A percentile compares a stretch with the other conserved stretches of the same genome.
Conservation (phyloP, 2,329 filamentous ascomycete species). For the Graphilbum sp. region DNA sequence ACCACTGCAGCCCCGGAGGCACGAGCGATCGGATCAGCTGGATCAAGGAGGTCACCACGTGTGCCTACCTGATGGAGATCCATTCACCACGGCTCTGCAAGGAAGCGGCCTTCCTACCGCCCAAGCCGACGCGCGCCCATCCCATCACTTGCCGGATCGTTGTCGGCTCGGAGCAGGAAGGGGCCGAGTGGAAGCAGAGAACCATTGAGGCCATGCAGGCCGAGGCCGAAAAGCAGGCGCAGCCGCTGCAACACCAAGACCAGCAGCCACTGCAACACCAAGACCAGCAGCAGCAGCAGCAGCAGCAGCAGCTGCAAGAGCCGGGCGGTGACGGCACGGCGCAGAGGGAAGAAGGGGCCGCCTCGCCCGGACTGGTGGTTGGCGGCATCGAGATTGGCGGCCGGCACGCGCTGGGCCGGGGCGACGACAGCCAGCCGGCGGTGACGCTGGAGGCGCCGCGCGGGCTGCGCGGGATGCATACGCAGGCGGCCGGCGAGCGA, state of each 20-base stretch:
- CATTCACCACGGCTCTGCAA: slow-evolving; percentile 78
- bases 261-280: slow-evolving; percentile 11
- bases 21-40: slow-evolving; percentile 64
- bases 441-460: slow-evolving; percentile 28
- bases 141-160: slow-evolving; percentile 62
- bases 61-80: slow-evolving; percentile 83
- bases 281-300: slow-evolving; percentile 5
- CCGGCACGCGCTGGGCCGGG: slow-evolving; percentile 28
- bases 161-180: slow-evolving; percentile 32
- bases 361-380: slow-evolving; percentile 19
- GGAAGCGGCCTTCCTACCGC: slow-evolving; percentile 73
- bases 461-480: slow-evolving; percentile 14
- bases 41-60: slow-evolving; percentile 87
- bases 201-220: slow-evolving; percentile 21
- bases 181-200: slow-evolving; percentile 23
- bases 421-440: slow-evolving; percentile 29
- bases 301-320: slow-evolving; percentile 10
- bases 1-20: slow-evolving; percentile 60
- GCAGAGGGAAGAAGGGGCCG: slow-evolving; percentile 10
- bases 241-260: slow-evolving; percentile 12
- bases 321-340: slow-evolving; percentile 10
- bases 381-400: slow-evolving; percentile 38
- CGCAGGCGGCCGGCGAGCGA: slow-evolving; percentile 3
- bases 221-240: slow-evolving; percentile 13
- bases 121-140: slow-evolving; percentile 60